Percentiles rank a stretch among this genome's conserved stretches.
Conservation (phyloP, 108 stramenopile genomes). For the Nitzschia sp. region DNA sequence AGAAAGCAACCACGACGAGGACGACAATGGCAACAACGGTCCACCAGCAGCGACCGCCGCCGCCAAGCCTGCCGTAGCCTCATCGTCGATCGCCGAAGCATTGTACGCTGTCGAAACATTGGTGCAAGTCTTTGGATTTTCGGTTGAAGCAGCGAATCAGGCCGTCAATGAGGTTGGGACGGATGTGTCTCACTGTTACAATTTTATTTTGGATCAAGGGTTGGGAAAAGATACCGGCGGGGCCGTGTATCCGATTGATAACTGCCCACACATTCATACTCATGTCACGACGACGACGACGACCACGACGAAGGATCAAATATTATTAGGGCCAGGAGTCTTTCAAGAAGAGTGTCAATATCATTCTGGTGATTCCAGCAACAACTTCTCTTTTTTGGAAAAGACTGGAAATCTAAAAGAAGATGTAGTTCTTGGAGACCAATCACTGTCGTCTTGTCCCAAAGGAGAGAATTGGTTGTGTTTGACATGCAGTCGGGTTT, state of each 20-base stretch:
- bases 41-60: neutral
- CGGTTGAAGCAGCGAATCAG: constrained; percentile 15
- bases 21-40: neutral
- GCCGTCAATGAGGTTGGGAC: constrained; percentile 23
- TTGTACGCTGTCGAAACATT: constrained; percentile 29
- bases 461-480: constrained; percentile 76
- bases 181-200: constrained; percentile 52
- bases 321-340: too few species aligned
- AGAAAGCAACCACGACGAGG: too few species aligned
- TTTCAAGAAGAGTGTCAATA: neutral
- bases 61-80: neutral
- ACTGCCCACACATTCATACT: constrained; percentile 70
- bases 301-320: constrained; percentile 1
- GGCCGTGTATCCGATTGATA: constrained; percentile 55
- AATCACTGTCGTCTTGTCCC: constrained; percentile 30
- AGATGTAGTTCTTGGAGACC: neutral
- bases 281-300: constrained; percentile 11
- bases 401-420: constrained; percentile 14
- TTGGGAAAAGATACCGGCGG: constrained; percentile 64
- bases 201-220: constrained; percentile 68
- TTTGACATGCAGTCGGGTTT: constrained; percentile 48
- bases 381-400: neutral
- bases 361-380: neutral
- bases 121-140: constrained; percentile 25
- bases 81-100: constrained; percentile 24